A percentile compares a stretch with the other conserved stretches of the same genome.
These are phyloP conservation scores for Wickerhamiella galacta DNA, from an alignment of 805 yeast species.

Conservation along the genomic window DNA sequence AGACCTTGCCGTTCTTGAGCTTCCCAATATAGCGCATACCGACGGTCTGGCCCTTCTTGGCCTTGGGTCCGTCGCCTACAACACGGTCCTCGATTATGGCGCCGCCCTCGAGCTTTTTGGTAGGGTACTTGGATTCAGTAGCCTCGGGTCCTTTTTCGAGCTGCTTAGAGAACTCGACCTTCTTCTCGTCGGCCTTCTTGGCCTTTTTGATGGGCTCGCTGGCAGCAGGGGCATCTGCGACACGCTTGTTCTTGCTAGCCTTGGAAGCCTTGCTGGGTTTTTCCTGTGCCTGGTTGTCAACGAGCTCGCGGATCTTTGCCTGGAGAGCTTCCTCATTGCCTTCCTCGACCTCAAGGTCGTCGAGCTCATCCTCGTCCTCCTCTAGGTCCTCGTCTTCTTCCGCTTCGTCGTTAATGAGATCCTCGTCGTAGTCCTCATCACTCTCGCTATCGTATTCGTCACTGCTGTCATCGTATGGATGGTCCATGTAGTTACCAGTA, in stretches of 20 bases:
- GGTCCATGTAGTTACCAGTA: constrained; percentile 90
- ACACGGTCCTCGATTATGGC: constrained; percentile 85
- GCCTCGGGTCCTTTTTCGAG: constrained; percentile 88
- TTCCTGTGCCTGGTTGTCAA: constrained; percentile 36
- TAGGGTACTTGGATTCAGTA: constrained; percentile 25
- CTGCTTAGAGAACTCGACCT: constrained; percentile 77
- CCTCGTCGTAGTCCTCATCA: constrained; percentile 19
- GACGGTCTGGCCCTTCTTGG: constrained; percentile 77
- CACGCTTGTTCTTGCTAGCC: constrained; percentile 23
- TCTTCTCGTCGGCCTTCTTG: constrained; percentile 27
- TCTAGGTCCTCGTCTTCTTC: constrained; percentile 21
- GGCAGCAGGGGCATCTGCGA: neutral
- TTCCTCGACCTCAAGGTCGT: constrained; percentile 43
- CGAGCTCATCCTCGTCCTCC: constrained; percentile 21
- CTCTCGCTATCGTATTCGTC: constrained; percentile 28
- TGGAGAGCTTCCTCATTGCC: constrained; percentile 20
- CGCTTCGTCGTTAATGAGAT: constrained; percentile 18
- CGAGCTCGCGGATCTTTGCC: constrained; percentile 27
- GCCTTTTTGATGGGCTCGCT: constrained; percentile 16
- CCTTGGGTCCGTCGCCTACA: constrained; percentile 71
- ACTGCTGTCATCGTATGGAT: constrained; percentile 66
- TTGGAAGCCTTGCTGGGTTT: constrained; percentile 27
- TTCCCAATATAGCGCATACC: constrained; percentile 97
- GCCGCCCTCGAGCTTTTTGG: constrained; percentile 82
- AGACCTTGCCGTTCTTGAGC: constrained; percentile 87